These are phyloP conservation scores for Micractinium conductrix DNA, from an alignment of 139 green algal species.

Conservation along the genomic window DNA sequence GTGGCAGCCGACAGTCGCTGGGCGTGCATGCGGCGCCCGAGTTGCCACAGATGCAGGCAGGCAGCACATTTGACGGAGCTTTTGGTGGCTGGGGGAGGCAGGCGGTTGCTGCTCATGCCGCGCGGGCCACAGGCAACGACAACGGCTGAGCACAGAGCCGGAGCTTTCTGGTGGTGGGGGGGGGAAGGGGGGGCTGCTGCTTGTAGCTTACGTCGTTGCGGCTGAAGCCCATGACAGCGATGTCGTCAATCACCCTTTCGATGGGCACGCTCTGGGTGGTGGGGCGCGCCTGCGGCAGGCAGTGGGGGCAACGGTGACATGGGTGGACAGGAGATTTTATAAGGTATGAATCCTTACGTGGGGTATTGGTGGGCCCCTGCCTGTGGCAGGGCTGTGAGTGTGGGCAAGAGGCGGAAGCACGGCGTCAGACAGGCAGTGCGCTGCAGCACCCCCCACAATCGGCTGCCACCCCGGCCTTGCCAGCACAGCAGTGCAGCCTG, in stretches of 20 bases:
- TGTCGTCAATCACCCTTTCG: constrained; percentile 78
- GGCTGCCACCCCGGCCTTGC: no score
- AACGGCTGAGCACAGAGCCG: no score
- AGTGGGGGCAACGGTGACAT: no score
- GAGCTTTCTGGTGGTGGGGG: no score
- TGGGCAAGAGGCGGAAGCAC: background rate
- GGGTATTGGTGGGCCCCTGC: no score
- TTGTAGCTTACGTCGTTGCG: constrained; percentile 42
- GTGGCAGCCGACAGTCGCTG: background rate
- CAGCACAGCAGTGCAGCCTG: no score
- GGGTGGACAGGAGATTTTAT: background rate
- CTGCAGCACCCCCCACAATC: no score
- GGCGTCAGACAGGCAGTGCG: background rate
- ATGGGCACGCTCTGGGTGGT: constrained; percentile 55
- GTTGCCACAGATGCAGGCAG: background rate
- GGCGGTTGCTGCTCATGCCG: no score
- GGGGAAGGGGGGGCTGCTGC: background rate
- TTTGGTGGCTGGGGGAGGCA: no score
- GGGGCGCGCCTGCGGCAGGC: background rate
- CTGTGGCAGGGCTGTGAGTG: no score
- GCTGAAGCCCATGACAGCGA: constrained; percentile 82
- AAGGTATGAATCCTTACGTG: no score
- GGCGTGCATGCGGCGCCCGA: background rate
- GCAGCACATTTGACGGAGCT: background rate
- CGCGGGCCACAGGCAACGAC: no score